Base-by-base conservation (phyloP, 352 stramenopile species). In the Pythium angustatum region DNA sequence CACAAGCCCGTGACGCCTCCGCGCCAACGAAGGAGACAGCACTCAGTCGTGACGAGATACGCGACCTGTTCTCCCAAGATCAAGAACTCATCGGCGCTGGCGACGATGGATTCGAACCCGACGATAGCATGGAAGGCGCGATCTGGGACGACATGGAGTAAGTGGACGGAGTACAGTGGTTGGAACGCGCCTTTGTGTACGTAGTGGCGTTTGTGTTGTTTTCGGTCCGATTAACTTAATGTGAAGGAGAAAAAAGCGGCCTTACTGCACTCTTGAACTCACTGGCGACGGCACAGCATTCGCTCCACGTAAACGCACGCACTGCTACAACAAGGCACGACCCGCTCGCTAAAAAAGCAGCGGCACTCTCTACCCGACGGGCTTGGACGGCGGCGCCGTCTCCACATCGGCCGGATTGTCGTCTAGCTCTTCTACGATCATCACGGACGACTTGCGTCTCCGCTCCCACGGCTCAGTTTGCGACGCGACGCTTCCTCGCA, bases 61-160 rank as follows among this genome's bases (percentile, higher is more conserved):
- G 64, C 3, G 71, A 68, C 48, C 55, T 89, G n/a, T 87, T 89
- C 48, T 78, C 72, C 17, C 71, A 79, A 28, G 63, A 81, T 17
- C 52, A n/a, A n/a, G n/a, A n/a, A n/a, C n/a, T n/a, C n/a, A n/a
- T 26, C 7, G 47, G 38, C 47, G 27, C 27, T 19, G 22, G 28
- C 30, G 22, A 44, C 10, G 27, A 67, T 30, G 17, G n/a, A 8
- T 47, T 17, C 57, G 38, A 55, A 1, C 27, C 40, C 21, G 45
- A 69, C 22, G 51, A 56, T 19, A 48, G 26, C 26, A 47, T 59
- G 53, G 62, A 64, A 51, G 49, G 17, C 9, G 64, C 56, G 41
- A 66, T 71, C 56, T 71, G 50, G 64, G 50, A 71, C 22, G 64
- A 71, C 8, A 47, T 71, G 56, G 64, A 71, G 50, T 71, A 58